Evolutionary conservation across 805 yeast species (phyloP), one percentile per base, ranked within the genome.

Genomic region (Monosporozyma aquatica): DNA sequence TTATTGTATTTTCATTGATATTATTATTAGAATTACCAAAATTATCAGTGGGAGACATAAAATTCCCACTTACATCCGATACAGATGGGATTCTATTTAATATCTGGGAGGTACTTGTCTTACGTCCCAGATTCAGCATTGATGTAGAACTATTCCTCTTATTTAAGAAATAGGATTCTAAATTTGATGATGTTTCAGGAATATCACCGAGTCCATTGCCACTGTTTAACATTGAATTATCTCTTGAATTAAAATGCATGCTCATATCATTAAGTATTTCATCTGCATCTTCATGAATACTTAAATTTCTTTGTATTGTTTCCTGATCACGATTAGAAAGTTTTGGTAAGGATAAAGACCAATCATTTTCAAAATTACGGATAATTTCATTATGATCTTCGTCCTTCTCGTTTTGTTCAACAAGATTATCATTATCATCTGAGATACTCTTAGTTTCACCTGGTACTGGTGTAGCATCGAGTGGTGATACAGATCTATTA

Each of bases 121-220:
- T 35, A 17, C 35, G 30, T 10, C 33, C 24, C 9, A 24, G n/a
- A 36, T 40, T 40, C 8, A 32, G 10, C 33, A 40, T n/a, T 2
- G 43, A 27, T 2, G 38, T 21, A 7, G 46, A 40, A 28, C 30
- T 14, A 32, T 25, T 38, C 29, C 33, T 29, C 35, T 40, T 40
- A 18, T 37, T 21, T 25, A 27, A 27, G 44, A 51, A 32, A 10
- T 15, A 29, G 15, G 38, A 15, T 2, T 38, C 30, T 14, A 59
- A 32, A 21, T 51, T 59, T 10, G 52, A 44, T 7, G 57, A 61
- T 20, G 59, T 62, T 25, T 52, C 56, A 1, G 62, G 61, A 6
- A 56, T 49, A 24, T 44, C 36, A 13, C 25, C 24, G 13, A 40
- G 20, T 24, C 28, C 23, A 17, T 15, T 21, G 8, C 35, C 23